Evolutionary conservation across 2,329 filamentous ascomycete species (phyloP).

Genomic region (Fusarium denticulatum): DNA sequence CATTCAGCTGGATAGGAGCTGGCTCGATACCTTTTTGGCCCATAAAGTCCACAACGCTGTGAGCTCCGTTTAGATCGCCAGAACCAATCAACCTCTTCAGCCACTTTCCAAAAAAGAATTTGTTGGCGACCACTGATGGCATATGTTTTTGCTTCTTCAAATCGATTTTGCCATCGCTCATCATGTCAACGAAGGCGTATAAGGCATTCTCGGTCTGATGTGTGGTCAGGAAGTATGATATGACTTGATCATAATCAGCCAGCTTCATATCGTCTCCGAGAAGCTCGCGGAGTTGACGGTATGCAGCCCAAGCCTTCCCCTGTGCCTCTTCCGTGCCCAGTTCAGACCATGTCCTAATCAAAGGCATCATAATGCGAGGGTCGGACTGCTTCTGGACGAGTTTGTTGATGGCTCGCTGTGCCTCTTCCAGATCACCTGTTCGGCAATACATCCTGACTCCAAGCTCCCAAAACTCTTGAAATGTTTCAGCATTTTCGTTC

Average conservation of each 20-base stretch:
- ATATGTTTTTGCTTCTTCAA: slow-evolving; percentile 56
- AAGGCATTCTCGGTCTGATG: slow-evolving; percentile 74
- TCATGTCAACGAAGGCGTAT: slow-evolving; percentile 88
- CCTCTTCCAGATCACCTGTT: slow-evolving; percentile 66
- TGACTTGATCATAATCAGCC: slow-evolving; percentile 79
- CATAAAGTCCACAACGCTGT: slow-evolving; percentile 80
- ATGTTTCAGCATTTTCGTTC: slow-evolving; percentile 55
- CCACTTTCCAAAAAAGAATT: slow-evolving; percentile 90
- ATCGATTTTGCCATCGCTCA: slow-evolving; percentile 69
- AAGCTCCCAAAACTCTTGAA: slow-evolving; percentile 68
- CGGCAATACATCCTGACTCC: slow-evolving; percentile 73
- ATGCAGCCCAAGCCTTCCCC: slow-evolving; percentile 72
- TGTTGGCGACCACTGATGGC: slow-evolving; percentile 68
- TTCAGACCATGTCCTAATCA: slow-evolving; percentile 75
- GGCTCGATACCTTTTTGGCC: slow-evolving; percentile 73
- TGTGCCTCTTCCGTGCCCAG: slow-evolving; percentile 57
- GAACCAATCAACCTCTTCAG: slow-evolving; percentile 83
- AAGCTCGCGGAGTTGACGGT: slow-evolving; percentile 69
- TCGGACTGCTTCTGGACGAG: slow-evolving; percentile 62
- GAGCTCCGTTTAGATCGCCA: slow-evolving; percentile 75
- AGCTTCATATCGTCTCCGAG: slow-evolving; percentile 72
- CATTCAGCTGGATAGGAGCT: slow-evolving; percentile 81
- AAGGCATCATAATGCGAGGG: slow-evolving; percentile 68
- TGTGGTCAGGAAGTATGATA: slow-evolving; percentile 74
- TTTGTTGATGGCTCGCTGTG: slow-evolving; percentile 64